Percentiles rank a stretch among this genome's conserved stretches.
Evolutionary conservation across 345 rosid genomes (phyloP).

Genomic region (Luvunga scandens): DNA sequence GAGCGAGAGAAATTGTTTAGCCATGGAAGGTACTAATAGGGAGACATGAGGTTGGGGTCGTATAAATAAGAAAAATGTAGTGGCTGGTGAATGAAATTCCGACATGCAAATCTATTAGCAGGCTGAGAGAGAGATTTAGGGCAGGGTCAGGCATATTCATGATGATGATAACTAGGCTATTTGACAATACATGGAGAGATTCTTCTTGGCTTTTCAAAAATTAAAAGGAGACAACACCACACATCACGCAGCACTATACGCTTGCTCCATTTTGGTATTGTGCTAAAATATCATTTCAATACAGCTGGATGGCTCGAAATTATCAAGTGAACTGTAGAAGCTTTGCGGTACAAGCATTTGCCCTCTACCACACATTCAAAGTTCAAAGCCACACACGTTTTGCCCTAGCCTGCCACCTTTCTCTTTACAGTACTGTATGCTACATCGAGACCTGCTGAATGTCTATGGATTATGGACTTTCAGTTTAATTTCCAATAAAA

Average conservation of each 20-base stretch:
- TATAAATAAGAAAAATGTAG: conserved; percentile 3
- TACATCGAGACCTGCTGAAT: not conserved
- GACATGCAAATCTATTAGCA: conserved; percentile 12
- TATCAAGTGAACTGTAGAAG: not conserved
- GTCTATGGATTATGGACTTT: not conserved
- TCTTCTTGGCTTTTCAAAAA: not conserved
- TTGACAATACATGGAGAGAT: not conserved
- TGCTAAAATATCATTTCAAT: conserved; percentile 6
- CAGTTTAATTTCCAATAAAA: not conserved
- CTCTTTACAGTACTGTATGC: not conserved
- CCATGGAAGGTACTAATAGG: conserved; percentile 4
- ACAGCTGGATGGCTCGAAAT: conserved; percentile 17
- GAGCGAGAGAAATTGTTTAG: not conserved
- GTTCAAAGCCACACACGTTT: not conserved
- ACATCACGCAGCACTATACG: too few relatives aligned
- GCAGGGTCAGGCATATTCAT: not conserved
- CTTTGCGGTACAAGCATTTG: not conserved
- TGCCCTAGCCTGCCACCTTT: too few relatives aligned
- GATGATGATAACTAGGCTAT: not conserved
- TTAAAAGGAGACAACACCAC: not conserved
- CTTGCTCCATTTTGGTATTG: not conserved
- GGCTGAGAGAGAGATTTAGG: conserved; percentile 15
- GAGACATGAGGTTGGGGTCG: not conserved
- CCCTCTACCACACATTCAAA: not conserved
- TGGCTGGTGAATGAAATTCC: not conserved